Evolutionary conservation across 2,329 filamentous ascomycete genomes (phyloP), one percentile per base, ranked within the genome.

Genomic region (Apiospora malaysiana): DNA sequence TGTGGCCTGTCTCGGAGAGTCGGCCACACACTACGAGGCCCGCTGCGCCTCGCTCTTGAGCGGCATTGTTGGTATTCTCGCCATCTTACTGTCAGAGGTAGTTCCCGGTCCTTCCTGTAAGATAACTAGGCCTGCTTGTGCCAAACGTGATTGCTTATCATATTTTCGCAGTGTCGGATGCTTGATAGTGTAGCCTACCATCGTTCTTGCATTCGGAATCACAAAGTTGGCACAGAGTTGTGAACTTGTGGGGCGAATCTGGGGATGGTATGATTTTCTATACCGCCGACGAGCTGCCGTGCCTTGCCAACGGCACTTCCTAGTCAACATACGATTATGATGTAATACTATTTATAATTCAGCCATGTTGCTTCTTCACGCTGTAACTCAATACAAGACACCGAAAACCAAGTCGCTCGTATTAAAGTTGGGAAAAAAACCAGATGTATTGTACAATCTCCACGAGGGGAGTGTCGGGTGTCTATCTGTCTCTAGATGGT

Each of bases 1-100:
- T 90, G 73, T 91, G 87, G 71, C 90, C 90, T 68, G 88, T 84
- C 77, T 91, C 88, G 42, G 88, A 90, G 42, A 93, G 86, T 76
- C 87, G 87, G 76, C 89, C 88, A 9, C 42, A 9, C 3, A 45
- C 42, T 45, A 45, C 42, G 12, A 45, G 12, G 42, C 42, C 42
- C 16, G 42, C 42, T 16, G 42, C 42, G 16, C 42, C 42, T 45
- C 42, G 42, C 42, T 4, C 42, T 14, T 45, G 42, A 45, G 42
- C 42, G 42, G 42, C 42, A n/a, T n/a, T n/a, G 16, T 45, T 16
- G 42, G 16, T 45, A 45, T 45, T 14, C 4, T 16, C 12, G 42
- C 16, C 42, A 45, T 45, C 42, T 2, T 45, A 45, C 42, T 16
- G 42, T 45, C 12, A 16, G 42, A 45, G 12, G 42, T 45, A 14